phyloP scores from a whole-genome alignment of 2,329 filamentous ascomycete genomes.

The Neofusicoccum ribis region DNA sequence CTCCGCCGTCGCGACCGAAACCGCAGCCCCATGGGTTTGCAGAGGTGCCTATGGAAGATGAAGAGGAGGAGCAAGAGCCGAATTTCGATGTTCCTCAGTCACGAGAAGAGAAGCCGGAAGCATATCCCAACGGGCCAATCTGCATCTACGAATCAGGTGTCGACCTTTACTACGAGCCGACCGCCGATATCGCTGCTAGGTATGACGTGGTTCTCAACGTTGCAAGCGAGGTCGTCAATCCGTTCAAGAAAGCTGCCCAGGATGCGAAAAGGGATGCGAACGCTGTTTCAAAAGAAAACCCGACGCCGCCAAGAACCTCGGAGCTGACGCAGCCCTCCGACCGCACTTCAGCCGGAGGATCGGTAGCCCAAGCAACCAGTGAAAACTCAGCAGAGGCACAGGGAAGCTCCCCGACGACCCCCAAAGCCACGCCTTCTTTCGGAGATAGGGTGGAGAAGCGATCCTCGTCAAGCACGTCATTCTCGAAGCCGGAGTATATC shows the following conservation, averaged over 20 bases:
- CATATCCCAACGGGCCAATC: constrained; percentile 79
- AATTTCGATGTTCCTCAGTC: constrained; percentile 60
- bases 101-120: constrained; percentile 70
- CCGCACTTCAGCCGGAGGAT: constrained; percentile 21
- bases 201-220: constrained; percentile 87
- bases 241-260: constrained; percentile 53
- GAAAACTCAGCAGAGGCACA: constrained; percentile 23
- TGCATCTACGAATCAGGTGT: constrained; percentile 78
- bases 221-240: constrained; percentile 77
- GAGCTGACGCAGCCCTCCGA: constrained; percentile 14
- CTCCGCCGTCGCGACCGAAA: constrained; percentile 38
- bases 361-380: constrained; percentile 20
- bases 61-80: constrained; percentile 57
- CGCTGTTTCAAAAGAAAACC: constrained; percentile 11
- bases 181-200: constrained; percentile 70
- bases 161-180: constrained; percentile 78
- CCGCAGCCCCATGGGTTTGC: constrained; percentile 39
- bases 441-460: constrained; percentile 23
- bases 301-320: constrained; percentile 13
- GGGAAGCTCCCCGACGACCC: constrained; percentile 48
- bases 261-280: constrained; percentile 9
- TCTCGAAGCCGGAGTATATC: constrained; percentile 71
- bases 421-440: constrained; percentile 49
- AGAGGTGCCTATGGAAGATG: constrained; percentile 70
- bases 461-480: constrained; percentile 23